Percentiles rank a stretch among this genome's conserved stretches.
Evolutionary conservation across 495 filamentous ascomycete genomes (phyloP).

Genomic region (Pyrenopolyporus hunteri): DNA sequence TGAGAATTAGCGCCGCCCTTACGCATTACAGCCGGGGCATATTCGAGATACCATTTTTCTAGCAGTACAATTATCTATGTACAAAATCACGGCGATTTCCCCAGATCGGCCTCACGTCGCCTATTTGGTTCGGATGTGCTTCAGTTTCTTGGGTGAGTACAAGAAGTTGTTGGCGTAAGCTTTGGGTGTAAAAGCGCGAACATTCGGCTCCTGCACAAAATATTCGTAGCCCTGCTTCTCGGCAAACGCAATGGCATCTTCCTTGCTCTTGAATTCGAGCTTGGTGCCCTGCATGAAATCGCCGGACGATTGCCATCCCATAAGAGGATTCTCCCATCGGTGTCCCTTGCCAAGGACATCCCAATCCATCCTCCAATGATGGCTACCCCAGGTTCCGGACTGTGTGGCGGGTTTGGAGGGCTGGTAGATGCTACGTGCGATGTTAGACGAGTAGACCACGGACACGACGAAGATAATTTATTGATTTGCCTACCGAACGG

Average conservation of each 20-base stretch:
- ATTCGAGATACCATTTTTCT: slow-evolving; percentile 35
- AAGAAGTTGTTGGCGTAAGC: slow-evolving; percentile 96
- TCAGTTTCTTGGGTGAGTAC: slow-evolving; percentile 82
- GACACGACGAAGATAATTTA: neutral
- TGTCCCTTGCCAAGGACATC: slow-evolving; percentile 84
- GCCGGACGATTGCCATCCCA: slow-evolving; percentile 97
- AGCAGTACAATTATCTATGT: slow-evolving; percentile 43
- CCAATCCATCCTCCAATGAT: slow-evolving; percentile 99
- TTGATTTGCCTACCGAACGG: slow-evolving; percentile 72
- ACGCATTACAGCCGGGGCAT: slow-evolving; percentile 3
- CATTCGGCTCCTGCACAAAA: slow-evolving; percentile 96
- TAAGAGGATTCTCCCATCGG: slow-evolving; percentile 97
- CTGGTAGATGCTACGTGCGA: slow-evolving; percentile 76
- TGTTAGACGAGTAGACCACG: slow-evolving; percentile 23
- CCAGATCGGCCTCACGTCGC: neutral
- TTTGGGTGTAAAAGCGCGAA: slow-evolving; percentile 83
- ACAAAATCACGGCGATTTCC: slow-evolving; percentile 29
- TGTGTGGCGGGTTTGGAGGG: slow-evolving; percentile 92
- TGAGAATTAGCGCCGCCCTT: neutral
- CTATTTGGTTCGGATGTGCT: slow-evolving; percentile 91
- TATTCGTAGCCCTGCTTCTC: slow-evolving; percentile 99
- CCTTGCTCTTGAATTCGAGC: slow-evolving; percentile 89
- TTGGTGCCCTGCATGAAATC: slow-evolving; percentile 92
- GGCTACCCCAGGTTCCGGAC: slow-evolving; percentile 80
- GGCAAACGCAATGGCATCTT: slow-evolving; percentile 92